Base-by-base conservation (phyloP, 2,329 filamentous ascomycete genomes). In the Cercospora sp. region DNA sequence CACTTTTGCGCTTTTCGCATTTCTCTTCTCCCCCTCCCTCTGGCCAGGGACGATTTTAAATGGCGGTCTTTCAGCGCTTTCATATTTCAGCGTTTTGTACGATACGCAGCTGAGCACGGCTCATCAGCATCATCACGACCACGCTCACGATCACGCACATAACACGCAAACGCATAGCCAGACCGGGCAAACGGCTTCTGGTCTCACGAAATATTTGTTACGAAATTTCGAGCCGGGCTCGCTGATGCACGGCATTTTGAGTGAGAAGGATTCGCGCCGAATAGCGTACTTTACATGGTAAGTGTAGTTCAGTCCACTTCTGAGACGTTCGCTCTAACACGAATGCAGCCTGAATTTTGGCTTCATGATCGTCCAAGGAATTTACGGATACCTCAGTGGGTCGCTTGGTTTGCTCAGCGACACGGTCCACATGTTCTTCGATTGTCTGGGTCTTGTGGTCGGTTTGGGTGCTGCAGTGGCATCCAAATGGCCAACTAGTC, bases 401-500 rank as follows among this genome's bases (percentile, higher is more conserved):
- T 99, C 95, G 0, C 83, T 99, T 5, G 95, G 95, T 2, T 85
- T 99, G n/a, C 87, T 99, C 18, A 97, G 93, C 73, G 95, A 99
- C 80, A 98, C 94, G 75, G 95, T 99, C 70, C 95, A 99, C 81
- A 99, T 99, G 95, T 94, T 99, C 76, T 98, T 99, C 75, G 95
- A 99, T 80, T 99, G 95, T 73, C 89, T 97, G 39, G 95, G 94
- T 20, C 86, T 99, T 30, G 88, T 92, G 1, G 93, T 99, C 39
- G 95, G 95, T 10, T 84, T 99, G 9, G 90, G 94, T 74, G 95
- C 95, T 30, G 91, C 94, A 1, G 93, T 99, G 5, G 92, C 97
- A 84, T 95, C 92, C 80, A 98, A 98, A 80, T 97, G 95, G 94
- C 93, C 94, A 1, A 91, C 93, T 0, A 97, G 91, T 77, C 86